Base-by-base conservation (phyloP, 306 rosid genomes). In the Luffa aegyptiaca region DNA sequence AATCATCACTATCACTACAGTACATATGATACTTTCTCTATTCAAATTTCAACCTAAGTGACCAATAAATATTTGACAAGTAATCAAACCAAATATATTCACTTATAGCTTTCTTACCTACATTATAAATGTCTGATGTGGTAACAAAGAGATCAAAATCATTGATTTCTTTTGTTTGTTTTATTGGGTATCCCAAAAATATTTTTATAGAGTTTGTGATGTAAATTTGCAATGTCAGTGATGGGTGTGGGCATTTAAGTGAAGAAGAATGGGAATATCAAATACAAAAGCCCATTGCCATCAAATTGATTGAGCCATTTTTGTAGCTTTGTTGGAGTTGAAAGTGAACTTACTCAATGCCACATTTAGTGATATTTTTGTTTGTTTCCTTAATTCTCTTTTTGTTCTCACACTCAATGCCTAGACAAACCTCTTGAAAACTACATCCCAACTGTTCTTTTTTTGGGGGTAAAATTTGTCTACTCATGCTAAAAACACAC, bases 331-430 rank as follows among this genome's bases (percentile, higher is more conserved):
- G 36, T 69, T 20, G 36, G 37, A 42, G 33, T 44, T 41, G 53
- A 69, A 69, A n/a, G 35, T 69, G 75, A 69, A 69, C 4, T 69
- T 69, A 69, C 36, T 69, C 5, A 10, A 44, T 9, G 10, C 35
- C 75, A 69, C 75, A 69, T 69, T 69, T 69, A 69, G 3, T 66
- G 12, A 39, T n/a, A 0, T 3, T 17, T 66, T 66, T 66, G 49
- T 37, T 66, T 18, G 6, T 39, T 66, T 64, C 7, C 21, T 66
- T 37, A 16, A 16, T 6, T 18, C 35, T 39, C 52, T 2, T 68
- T 68, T 42, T 68, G 35, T 68, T 10, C 52, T n/a, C 75, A 68
- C 75, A 68, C 75, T 68, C 74, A 66, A 66, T 66, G 6, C 49
- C 74, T 5, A 35, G 8, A 35, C 2, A 35, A 14, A 35, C 48